phyloP scores from a whole-genome alignment of 495 filamentous ascomycete species.

The Rhypophila decipiens region DNA sequence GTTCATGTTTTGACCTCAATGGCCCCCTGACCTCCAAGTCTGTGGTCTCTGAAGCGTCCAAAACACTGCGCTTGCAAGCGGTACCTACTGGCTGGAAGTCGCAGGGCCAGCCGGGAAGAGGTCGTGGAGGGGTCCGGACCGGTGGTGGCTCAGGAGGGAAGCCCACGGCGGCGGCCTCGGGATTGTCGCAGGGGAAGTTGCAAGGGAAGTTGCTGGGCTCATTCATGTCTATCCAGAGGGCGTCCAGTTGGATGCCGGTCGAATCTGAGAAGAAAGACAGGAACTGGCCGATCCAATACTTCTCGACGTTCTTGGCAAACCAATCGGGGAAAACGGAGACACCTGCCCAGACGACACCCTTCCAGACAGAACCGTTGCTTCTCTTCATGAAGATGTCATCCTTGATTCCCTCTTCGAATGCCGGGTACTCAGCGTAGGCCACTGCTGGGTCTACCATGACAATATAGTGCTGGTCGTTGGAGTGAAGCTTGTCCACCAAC shows the following conservation, averaged over 20 bases:
- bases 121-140: conserved; percentile 50
- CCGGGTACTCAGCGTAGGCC: conserved; percentile 58
- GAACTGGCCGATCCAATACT: conserved; percentile 74
- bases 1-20: conserved; percentile 13
- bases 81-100: conserved; percentile 59
- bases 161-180: conserved; percentile 46
- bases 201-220: conserved; percentile 64
- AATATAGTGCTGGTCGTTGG: conserved; percentile 69
- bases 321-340: conserved; percentile 77
- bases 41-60: not conserved
- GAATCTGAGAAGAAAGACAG: conserved; percentile 57
- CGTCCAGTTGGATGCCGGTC: conserved; percentile 74
- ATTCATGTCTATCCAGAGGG: conserved; percentile 85
- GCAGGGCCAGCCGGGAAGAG: conserved; percentile 64
- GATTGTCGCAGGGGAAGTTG: conserved; percentile 63
- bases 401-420: conserved; percentile 57
- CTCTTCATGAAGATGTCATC: conserved; percentile 60
- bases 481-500: conserved; percentile 65
- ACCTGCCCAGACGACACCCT: conserved; percentile 83
- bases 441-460: conserved; percentile 87
- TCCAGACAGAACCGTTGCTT: conserved; percentile 59
- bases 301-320: conserved; percentile 62
- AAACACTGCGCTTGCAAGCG: conserved; percentile 11
- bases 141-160: conserved; percentile 62
- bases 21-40: conserved; percentile 1